These are phyloP conservation scores for Populus tremula DNA, from an alignment of 345 rosid genomes.

Conservation along the genomic window DNA sequence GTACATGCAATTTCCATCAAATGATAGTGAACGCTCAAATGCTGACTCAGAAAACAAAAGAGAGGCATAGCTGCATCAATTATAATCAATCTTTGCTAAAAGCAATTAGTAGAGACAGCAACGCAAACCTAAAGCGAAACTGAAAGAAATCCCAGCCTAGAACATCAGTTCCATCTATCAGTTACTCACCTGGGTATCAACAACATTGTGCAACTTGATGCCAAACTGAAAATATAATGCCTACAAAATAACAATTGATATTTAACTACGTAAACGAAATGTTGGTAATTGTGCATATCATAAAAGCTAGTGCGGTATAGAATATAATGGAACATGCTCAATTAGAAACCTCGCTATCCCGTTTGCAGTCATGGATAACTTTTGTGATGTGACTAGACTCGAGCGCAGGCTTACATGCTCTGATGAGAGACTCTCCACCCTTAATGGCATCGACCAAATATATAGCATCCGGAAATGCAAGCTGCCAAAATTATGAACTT, in stretches of 20 bases:
- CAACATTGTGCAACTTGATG: conserved; percentile 73
- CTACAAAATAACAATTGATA: conserved; percentile 37
- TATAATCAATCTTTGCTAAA: neutral
- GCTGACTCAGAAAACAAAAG: neutral
- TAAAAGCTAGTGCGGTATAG: conserved; percentile 10
- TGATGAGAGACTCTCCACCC: conserved; percentile 71
- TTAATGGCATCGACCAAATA: conserved; percentile 77
- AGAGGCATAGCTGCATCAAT: neutral
- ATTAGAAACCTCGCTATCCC: conserved; percentile 92
- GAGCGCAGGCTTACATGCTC: conserved; percentile 94
- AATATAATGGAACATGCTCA: conserved; percentile 24
- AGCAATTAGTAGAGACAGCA: neutral
- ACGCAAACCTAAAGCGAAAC: neutral
- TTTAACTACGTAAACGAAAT: neutral
- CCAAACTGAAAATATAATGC: conserved; percentile 91
- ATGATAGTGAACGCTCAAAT: neutral
- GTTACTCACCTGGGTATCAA: conserved; percentile 78
- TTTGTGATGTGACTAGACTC: conserved; percentile 83
- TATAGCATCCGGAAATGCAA: conserved; percentile 86
- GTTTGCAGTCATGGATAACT: conserved; percentile 98
- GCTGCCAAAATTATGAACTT: conserved; percentile 43
- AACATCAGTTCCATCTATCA: neutral
- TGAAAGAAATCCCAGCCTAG: neutral
- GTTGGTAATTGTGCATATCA: conserved; percentile 5
- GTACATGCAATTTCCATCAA: neutral